Conservation (phyloP, 441 rosid species). For the Euphorbia schlechtendalii region DNA sequence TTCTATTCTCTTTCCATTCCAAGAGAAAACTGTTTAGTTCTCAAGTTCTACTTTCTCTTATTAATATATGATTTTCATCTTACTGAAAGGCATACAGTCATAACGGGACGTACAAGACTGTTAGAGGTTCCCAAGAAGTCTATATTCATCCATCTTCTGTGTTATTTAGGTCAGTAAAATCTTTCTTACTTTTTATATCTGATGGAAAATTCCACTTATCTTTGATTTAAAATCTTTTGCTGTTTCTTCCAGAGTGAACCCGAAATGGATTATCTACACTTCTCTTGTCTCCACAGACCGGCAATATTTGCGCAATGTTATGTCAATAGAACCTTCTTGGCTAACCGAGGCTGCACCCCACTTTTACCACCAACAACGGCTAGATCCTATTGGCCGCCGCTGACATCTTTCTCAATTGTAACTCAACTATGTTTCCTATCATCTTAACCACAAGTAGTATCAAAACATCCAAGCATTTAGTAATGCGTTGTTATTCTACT, state of each 20-base stretch:
- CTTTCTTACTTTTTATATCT: background rate
- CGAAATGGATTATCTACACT: conserved; percentile 86
- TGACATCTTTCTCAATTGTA: conserved; percentile 7
- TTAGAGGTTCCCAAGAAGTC: conserved; percentile 91
- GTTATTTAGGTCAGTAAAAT: conserved; percentile 62
- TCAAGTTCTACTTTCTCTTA: background rate
- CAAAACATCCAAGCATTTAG: background rate
- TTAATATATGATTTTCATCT: conserved; percentile 13
- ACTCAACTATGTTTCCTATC: background rate
- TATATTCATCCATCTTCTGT: conserved; percentile 88
- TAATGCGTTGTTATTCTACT: too few relatives aligned
- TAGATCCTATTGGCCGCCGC: conserved; percentile 28
- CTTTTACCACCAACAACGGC: conserved; percentile 53
- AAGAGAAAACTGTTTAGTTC: too few relatives aligned
- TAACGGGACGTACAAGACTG: conserved; percentile 74
- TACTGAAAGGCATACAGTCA: conserved; percentile 58
- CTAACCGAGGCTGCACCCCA: conserved; percentile 81
- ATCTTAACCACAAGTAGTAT: background rate
- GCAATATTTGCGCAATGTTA: conserved; percentile 79
- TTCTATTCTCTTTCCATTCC: background rate
- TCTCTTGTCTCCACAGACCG: conserved; percentile 83
- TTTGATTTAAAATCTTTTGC: background rate
- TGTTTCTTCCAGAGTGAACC: conserved; percentile 61
- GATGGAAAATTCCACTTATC: background rate
- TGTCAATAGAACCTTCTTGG: conserved; percentile 73